phyloP scores from a whole-genome alignment of 129 eudicot genomes.

The Logfia minima region DNA sequence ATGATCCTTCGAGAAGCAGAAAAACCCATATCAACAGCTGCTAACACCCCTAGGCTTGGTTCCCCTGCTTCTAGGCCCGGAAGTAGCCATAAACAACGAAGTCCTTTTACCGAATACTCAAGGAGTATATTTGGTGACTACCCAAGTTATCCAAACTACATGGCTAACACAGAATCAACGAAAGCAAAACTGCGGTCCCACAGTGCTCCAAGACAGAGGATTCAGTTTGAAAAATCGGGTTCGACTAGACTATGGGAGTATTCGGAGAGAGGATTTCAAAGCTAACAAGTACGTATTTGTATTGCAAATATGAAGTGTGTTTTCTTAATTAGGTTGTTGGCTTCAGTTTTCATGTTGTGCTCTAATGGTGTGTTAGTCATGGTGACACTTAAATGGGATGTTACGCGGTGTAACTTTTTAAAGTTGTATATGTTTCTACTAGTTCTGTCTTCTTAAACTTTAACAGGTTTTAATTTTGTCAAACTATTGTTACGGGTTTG shows the following conservation, averaged over 20 bases:
- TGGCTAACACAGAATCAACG: slow-evolving; percentile 78
- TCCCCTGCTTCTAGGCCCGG: slow-evolving; percentile 66
- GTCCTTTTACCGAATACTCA: slow-evolving; percentile 62
- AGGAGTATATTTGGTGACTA: slow-evolving; percentile 62
- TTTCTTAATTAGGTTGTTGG: neutral
- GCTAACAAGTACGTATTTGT: slow-evolving; percentile 23
- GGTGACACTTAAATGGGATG: slow-evolving; percentile 13
- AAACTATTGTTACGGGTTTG: too few relatives aligned
- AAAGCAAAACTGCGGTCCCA: slow-evolving; percentile 81
- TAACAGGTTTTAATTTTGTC: too few relatives aligned
- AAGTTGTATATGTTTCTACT: slow-evolving; percentile 15
- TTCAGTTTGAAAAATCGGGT: slow-evolving; percentile 46
- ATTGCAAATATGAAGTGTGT: slow-evolving; percentile 18
- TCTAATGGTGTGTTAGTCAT: slow-evolving; percentile 19
- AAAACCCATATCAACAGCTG: slow-evolving; percentile 42
- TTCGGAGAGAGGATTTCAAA: slow-evolving; percentile 50
- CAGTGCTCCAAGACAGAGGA: slow-evolving; percentile 80
- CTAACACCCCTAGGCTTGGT: slow-evolving; percentile 48
- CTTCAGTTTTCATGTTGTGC: neutral
- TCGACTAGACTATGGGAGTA: slow-evolving; percentile 52
- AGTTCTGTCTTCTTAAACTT: neutral
- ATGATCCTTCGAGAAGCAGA: slow-evolving; percentile 49
- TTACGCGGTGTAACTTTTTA: slow-evolving; percentile 7
- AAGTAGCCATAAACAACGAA: slow-evolving; percentile 48
- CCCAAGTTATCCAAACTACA: slow-evolving; percentile 65